Percentiles rank a stretch among this genome's conserved stretches.
These are phyloP conservation scores for Macaranga tanarius DNA, from an alignment of 441 rosid species.

Conservation along the genomic window DNA sequence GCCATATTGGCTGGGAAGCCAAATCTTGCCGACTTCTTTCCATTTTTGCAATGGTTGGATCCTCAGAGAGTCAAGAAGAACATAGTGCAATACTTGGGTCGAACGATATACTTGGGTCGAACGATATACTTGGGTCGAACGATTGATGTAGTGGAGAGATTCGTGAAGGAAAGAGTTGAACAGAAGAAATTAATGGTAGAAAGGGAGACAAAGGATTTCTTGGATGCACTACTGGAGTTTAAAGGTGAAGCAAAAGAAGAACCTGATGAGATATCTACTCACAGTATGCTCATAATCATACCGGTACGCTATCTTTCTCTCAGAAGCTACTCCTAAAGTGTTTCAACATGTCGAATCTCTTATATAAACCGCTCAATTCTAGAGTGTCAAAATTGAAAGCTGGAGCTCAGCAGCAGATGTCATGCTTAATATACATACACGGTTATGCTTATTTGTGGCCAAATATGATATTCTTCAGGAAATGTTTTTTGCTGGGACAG, in stretches of 20 bases:
- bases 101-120: too few species aligned
- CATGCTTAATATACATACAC: too few species aligned
- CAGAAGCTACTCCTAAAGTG: too few species aligned
- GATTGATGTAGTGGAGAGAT: neutral
- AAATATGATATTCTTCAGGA: slow-evolving; percentile 12
- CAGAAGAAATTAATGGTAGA: neutral
- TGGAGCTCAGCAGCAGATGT: too few species aligned
- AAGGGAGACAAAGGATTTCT: slow-evolving; percentile 11
- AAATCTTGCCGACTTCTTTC: slow-evolving; percentile 22
- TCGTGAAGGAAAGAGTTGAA: slow-evolving; percentile 3
- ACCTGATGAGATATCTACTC: slow-evolving; percentile 18
- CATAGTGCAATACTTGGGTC: too few species aligned
- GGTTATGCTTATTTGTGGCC: too few species aligned
- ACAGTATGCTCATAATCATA: neutral
- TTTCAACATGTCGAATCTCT: too few species aligned
- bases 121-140: too few species aligned
- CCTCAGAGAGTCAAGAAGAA: slow-evolving; percentile 18
- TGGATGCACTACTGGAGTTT: slow-evolving; percentile 24
- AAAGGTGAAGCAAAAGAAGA: slow-evolving; percentile 40
- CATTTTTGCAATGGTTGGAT: slow-evolving; percentile 18
- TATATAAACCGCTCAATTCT: too few species aligned
- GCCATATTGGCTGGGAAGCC: slow-evolving; percentile 25
- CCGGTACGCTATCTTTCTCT: slow-evolving; percentile 5
- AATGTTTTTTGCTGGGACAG: slow-evolving; percentile 25
- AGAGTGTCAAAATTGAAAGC: too few species aligned